These are phyloP conservation scores for Entomortierella chlamydospora DNA, from an alignment of 192 early-diverging fungal species.

Conservation along the genomic window DNA sequence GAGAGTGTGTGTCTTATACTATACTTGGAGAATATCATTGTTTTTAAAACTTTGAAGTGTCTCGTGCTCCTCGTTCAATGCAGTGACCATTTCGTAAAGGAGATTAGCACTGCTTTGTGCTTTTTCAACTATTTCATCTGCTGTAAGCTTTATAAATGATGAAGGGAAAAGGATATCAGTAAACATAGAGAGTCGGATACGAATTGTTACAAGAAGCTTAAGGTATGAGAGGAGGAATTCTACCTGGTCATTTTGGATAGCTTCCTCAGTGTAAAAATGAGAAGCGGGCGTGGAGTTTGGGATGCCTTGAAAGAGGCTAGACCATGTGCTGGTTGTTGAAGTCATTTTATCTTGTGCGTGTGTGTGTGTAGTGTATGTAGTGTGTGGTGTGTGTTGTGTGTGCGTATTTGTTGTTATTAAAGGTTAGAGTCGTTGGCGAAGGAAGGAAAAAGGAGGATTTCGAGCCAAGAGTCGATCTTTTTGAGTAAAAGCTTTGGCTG, in stretches of 20 bases:
- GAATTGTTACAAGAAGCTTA: too few relatives aligned
- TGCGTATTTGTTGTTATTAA: background rate
- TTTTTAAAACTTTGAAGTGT: conserved; percentile 11
- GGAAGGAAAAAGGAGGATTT: background rate
- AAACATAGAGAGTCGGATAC: background rate
- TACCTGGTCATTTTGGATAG: conserved; percentile 32
- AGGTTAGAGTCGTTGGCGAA: too few relatives aligned
- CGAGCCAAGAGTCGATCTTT: background rate
- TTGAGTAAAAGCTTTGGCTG: background rate
- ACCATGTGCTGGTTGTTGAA: conserved; percentile 32
- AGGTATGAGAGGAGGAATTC: background rate
- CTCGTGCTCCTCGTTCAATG: conserved; percentile 13
- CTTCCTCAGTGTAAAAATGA: conserved; percentile 37
- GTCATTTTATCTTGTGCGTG: conserved; percentile 9
- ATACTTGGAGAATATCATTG: conserved; percentile 47
- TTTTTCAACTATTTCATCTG: conserved; percentile 41
- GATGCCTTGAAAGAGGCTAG: conserved; percentile 26
- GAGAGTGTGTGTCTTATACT: background rate
- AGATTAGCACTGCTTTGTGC: conserved; percentile 37
- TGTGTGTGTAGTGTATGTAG: background rate
- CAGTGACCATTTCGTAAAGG: conserved; percentile 29
- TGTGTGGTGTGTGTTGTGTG: background rate
- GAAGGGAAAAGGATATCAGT: background rate
- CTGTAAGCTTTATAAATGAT: conserved; percentile 1
- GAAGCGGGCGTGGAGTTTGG: conserved; percentile 32